Evolutionary conservation across 139 green algal genomes (phyloP).

Genomic region (Ettlia oleoabundans): DNA sequence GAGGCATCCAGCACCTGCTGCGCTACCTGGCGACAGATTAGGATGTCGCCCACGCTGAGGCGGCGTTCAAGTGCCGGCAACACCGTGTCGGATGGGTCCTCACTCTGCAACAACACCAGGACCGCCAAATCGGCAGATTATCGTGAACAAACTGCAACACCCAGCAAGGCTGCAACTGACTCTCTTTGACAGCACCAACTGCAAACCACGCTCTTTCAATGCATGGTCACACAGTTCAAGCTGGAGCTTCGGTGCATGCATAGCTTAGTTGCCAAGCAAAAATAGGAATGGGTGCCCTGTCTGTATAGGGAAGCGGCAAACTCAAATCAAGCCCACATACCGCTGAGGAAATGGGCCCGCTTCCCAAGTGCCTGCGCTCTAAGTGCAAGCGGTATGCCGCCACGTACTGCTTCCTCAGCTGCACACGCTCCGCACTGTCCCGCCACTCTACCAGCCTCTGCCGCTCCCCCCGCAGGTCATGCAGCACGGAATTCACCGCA

Average conservation of each 20-base stretch:
- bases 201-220: too few relatives aligned
- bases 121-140: neutral
- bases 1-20: constrained; percentile 25
- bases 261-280: too few relatives aligned
- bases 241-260: too few relatives aligned
- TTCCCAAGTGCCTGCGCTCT: constrained; percentile 10
- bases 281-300: too few relatives aligned
- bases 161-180: too few relatives aligned
- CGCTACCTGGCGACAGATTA: constrained; percentile 46
- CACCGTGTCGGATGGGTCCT: constrained; percentile 13
- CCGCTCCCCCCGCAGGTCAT: constrained; percentile 34
- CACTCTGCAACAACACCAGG: neutral
- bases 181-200: too few relatives aligned
- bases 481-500: constrained; percentile 55
- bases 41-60: constrained; percentile 44
- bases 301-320: too few relatives aligned
- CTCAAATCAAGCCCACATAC: too few relatives aligned
- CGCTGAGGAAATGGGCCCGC: neutral
- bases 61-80: constrained; percentile 48
- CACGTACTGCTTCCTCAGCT: constrained; percentile 40
- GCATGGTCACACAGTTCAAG: too few relatives aligned
- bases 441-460: constrained; percentile 9
- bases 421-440: neutral
- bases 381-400: constrained; percentile 41
- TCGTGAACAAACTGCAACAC: neutral